A percentile compares a stretch with the other conserved stretches of the same genome.
Evolutionary conservation across 371 early-diverging fungal genomes (phyloP).

Genomic region (Mortierella sp.): DNA sequence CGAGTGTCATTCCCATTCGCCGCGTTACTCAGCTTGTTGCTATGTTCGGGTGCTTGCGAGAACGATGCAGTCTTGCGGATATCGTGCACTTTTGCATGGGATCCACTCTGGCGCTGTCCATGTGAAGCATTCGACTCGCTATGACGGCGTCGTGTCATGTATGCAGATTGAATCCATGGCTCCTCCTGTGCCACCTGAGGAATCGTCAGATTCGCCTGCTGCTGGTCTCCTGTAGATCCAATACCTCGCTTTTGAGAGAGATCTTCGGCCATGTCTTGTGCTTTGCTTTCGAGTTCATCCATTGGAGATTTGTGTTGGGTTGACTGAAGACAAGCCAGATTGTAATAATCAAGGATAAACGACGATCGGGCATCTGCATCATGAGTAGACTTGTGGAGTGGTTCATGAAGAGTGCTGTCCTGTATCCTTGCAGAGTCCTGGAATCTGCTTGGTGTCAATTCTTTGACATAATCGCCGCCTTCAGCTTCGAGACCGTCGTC

Average conservation of each 20-base stretch:
- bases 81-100: neutral
- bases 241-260: too few species aligned
- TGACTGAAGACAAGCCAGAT: slow-evolving; percentile 14
- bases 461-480: neutral
- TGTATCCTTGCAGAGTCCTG: neutral
- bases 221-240: too few species aligned
- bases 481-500: neutral
- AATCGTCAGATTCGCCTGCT: neutral
- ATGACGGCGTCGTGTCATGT: slow-evolving; percentile 42
- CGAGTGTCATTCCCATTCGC: neutral
- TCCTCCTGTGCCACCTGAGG: neutral
- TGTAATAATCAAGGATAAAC: slow-evolving; percentile 37
- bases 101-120: neutral
- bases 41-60: neutral
- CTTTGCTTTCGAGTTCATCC: neutral
- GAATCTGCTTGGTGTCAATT: neutral
- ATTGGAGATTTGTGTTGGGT: neutral
- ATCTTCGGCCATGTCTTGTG: neutral
- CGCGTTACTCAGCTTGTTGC: neutral
- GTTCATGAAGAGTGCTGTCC: neutral
- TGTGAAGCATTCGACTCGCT: slow-evolving; percentile 17
- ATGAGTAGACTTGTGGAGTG: slow-evolving; percentile 16
- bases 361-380: slow-evolving; percentile 28
- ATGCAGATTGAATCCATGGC: slow-evolving; percentile 42
- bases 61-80: neutral